Conservation (phyloP, 495 filamentous ascomycete species). For the Penicillium bialowiezense region DNA sequence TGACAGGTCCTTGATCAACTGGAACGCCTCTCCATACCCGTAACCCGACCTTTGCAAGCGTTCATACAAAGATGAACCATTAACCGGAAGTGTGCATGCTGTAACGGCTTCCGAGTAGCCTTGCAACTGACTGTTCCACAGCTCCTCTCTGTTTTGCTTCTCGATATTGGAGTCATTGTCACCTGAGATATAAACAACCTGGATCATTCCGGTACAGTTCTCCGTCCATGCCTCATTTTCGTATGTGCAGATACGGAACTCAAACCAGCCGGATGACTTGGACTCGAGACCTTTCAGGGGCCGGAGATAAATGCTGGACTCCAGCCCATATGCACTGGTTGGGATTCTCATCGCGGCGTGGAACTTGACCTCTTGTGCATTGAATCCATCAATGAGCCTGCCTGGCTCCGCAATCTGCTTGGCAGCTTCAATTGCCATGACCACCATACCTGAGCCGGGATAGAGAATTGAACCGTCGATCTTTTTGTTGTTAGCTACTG, state of each 20-base stretch:
- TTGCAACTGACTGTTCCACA: not conserved
- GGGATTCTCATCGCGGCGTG: conserved; percentile 31
- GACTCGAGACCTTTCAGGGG: not conserved
- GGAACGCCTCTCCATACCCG: not conserved
- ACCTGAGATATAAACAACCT: conserved; percentile 11
- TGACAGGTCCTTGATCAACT: not conserved
- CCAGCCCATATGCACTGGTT: conserved; percentile 25
- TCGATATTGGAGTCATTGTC: not conserved
- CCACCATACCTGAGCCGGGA: conserved; percentile 35
- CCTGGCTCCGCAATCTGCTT: conserved; percentile 5
- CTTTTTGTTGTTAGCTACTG: not conserved
- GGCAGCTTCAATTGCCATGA: conserved; percentile 40
- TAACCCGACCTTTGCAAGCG: not conserved
- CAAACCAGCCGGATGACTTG: conserved; percentile 8
- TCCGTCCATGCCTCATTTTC: conserved; percentile 7
- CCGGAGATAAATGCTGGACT: conserved; percentile 31
- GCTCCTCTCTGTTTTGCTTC: not conserved
- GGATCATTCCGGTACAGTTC: conserved; percentile 24
- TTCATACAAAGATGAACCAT: not conserved
- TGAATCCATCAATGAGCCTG: conserved; percentile 15
- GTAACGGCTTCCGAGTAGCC: not conserved
- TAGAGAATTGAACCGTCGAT: conserved; percentile 22
- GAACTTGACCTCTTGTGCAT: conserved; percentile 28
- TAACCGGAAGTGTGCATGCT: not conserved
- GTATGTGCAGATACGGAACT: conserved; percentile 19